phyloP scores from a whole-genome alignment of 1,284 basidiomycete genomes.

The Wolfiporia cocos region DNA sequence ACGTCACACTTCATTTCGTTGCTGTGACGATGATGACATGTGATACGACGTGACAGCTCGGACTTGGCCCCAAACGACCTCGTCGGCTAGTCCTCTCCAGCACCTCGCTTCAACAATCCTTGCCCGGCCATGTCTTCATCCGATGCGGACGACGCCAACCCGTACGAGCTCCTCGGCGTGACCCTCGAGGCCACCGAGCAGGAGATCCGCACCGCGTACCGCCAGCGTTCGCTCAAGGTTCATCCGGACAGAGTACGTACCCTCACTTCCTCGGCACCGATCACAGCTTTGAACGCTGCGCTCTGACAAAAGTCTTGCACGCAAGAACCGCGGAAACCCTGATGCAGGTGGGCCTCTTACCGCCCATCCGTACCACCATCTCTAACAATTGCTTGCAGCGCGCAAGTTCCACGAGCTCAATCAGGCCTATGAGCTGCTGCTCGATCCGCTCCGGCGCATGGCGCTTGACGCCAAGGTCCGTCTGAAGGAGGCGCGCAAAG shows the following conservation, averaged over 20 bases:
- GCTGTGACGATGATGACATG: no score
- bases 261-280: constrained; percentile 2
- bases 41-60: no score
- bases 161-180: constrained; percentile 74
- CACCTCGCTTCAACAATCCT: no score
- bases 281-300: constrained; percentile 11
- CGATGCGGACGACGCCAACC: constrained; percentile 49
- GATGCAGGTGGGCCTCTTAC: constrained; percentile 52
- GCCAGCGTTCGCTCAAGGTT: constrained; percentile 78
- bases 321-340: constrained; percentile 73
- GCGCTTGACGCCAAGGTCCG: constrained; percentile 79
- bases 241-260: constrained; percentile 80
- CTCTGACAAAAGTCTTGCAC: constrained; percentile 18
- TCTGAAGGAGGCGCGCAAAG: constrained; percentile 63
- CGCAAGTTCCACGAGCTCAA: constrained; percentile 87
- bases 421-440: constrained; percentile 79
- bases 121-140: no score
- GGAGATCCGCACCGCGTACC: constrained; percentile 82
- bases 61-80: no score
- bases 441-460: constrained; percentile 79
- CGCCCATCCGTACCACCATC: no score
- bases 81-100: no score
- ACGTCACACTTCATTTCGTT: no score
- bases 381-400: constrained; percentile 32
- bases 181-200: constrained; percentile 67